phyloP scores from a whole-genome alignment of 768 basidiomycete species.

The Mrakia frigida region DNA sequence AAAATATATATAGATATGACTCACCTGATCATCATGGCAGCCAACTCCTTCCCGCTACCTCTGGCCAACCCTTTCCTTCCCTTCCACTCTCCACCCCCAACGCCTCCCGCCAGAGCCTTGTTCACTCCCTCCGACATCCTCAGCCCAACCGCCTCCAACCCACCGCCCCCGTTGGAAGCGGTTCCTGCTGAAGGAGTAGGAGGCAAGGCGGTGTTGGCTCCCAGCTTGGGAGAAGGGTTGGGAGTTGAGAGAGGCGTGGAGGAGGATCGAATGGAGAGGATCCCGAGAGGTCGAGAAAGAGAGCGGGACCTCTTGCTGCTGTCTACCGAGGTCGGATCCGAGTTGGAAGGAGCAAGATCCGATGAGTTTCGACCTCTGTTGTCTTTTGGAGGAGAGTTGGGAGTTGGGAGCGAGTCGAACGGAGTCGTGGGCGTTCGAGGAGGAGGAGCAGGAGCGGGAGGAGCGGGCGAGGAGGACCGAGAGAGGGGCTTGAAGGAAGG shows the following conservation, averaged over 20 bases:
- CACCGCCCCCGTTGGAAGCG: background rate
- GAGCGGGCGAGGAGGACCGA: conserved; percentile 27
- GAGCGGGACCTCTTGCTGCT: conserved; percentile 29
- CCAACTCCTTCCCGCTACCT: conserved; percentile 22
- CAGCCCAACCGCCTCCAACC: conserved; percentile 30
- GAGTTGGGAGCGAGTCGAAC: background rate
- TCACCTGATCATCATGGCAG: conserved; percentile 1
- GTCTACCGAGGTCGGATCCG: background rate
- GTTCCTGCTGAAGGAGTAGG: background rate
- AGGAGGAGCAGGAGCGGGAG: conserved; percentile 9
- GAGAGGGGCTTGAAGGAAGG: conserved; percentile 34
- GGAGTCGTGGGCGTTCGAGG: conserved; percentile 1
- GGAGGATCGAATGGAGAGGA: conserved; percentile 11
- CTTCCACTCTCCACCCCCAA: conserved; percentile 25
- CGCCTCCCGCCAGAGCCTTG: conserved; percentile 15
- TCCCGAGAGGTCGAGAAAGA: conserved; percentile 26
- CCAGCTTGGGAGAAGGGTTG: conserved; percentile 24
- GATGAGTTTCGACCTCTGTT: conserved; percentile 10
- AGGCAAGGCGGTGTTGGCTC: conserved; percentile 1
- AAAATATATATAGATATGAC: background rate
- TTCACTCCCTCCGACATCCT: conserved; percentile 28
- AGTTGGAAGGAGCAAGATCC: conserved; percentile 19
- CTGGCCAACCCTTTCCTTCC: conserved; percentile 23
- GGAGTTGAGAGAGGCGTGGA: conserved; percentile 23
- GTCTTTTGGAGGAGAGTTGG: conserved; percentile 24